Conservation (phyloP, 2,329 filamentous ascomycete genomes). For the Aphanoascus verrucosus region DNA sequence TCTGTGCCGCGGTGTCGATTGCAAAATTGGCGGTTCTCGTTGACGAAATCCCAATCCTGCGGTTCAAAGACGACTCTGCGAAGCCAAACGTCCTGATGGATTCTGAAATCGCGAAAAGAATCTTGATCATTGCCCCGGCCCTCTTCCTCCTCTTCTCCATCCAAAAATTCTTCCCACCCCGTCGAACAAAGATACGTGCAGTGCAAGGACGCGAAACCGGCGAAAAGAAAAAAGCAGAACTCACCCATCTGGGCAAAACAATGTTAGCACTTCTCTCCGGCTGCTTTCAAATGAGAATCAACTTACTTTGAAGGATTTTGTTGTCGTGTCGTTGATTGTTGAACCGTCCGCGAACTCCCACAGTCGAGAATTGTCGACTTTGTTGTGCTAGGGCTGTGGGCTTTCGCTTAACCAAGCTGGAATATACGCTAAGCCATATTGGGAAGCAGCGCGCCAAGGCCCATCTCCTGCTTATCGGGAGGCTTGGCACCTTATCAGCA, state of each 20-base stretch:
- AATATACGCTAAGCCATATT: conserved; percentile 23
- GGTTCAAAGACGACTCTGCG: neutral
- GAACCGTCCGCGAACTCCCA: conserved; percentile 16
- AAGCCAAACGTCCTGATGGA: neutral
- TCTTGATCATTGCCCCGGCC: neutral
- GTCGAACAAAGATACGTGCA: conserved; percentile 22
- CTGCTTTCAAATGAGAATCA: conserved; percentile 17
- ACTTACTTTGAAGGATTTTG: conserved; percentile 41
- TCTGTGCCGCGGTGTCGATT: neutral
- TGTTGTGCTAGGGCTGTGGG: conserved; percentile 37
- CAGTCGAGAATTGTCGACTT: conserved; percentile 33
- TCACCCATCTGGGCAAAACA: conserved; percentile 50
- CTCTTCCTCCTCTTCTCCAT: neutral
- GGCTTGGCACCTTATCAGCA: conserved; percentile 4
- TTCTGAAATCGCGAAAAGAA: neutral
- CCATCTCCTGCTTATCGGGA: neutral
- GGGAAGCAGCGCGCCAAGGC: conserved; percentile 4
- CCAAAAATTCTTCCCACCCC: conserved; percentile 9
- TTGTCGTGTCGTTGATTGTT: conserved; percentile 21
- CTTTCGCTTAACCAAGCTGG: conserved; percentile 35
- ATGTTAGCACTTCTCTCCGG: conserved; percentile 20
- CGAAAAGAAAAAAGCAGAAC: conserved; percentile 27
- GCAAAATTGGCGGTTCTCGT: neutral
- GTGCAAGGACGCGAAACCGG: conserved; percentile 18
- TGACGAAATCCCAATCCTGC: neutral